Percentiles rank a stretch among this genome's conserved stretches.
These are phyloP conservation scores for Globomyces pollinis-pini DNA, from an alignment of 192 early-diverging fungal species.

Conservation along the genomic window DNA sequence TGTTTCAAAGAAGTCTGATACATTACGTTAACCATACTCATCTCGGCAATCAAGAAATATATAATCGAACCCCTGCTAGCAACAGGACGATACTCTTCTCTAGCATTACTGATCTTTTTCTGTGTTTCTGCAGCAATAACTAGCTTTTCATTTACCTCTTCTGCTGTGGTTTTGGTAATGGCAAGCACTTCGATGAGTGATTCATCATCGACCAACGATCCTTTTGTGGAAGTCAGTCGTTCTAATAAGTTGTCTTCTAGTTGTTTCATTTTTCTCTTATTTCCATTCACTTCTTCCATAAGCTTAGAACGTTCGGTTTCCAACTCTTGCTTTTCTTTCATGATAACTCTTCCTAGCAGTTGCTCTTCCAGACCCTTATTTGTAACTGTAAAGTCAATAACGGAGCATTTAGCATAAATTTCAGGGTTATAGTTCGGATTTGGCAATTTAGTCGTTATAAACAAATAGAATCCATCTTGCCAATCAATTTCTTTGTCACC, in stretches of 20 bases:
- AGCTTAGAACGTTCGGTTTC: conserved; percentile 59
- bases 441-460: conserved; percentile 57
- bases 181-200: conserved; percentile 61
- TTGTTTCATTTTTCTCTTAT: conserved; percentile 64
- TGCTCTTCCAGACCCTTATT: conserved; percentile 58
- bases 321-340: conserved; percentile 60
- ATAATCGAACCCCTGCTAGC: conserved; percentile 54
- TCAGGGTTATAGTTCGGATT: conserved; percentile 62
- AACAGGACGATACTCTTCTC: conserved; percentile 60
- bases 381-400: conserved; percentile 62
- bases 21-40: conserved; percentile 62
- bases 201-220: conserved; percentile 58
- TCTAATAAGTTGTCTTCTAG: conserved; percentile 61
- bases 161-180: conserved; percentile 53
- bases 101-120: conserved; percentile 55
- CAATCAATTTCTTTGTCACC: conserved; percentile 61
- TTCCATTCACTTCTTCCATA: conserved; percentile 56
- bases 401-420: conserved; percentile 56
- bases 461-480: conserved; percentile 48
- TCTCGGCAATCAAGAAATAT: conserved; percentile 62
- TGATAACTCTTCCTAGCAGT: conserved; percentile 56
- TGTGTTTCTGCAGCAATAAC: conserved; percentile 57
- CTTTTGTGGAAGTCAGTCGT: conserved; percentile 56
- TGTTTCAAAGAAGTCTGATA: conserved; percentile 60
- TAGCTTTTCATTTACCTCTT: conserved; percentile 61